phyloP scores from a whole-genome alignment of 2,329 filamentous ascomycete species.

The Mycocentrospora acerina region DNA sequence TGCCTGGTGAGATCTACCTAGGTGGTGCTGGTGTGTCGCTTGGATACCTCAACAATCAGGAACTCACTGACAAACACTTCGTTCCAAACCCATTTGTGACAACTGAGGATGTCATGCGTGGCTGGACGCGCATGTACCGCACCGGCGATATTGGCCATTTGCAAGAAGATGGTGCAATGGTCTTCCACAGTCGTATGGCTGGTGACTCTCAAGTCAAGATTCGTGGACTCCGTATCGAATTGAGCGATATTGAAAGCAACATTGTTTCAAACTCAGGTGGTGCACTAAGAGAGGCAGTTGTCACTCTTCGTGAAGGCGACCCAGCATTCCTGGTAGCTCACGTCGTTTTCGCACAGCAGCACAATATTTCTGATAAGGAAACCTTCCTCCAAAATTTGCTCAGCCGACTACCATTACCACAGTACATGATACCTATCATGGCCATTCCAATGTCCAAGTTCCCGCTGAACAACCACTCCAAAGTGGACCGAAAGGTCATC shows the following conservation, averaged over 20 bases:
- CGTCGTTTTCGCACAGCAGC: neutral
- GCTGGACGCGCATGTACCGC: slow-evolving; percentile 35
- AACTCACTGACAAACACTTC: slow-evolving; percentile 14
- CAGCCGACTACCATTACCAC: slow-evolving; percentile 34
- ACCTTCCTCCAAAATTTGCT: slow-evolving; percentile 15
- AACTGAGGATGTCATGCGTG: neutral
- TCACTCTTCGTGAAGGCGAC: slow-evolving; percentile 16
- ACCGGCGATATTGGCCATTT: slow-evolving; percentile 47
- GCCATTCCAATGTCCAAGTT: slow-evolving; percentile 6
- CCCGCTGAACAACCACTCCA: slow-evolving; percentile 9
- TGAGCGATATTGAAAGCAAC: slow-evolving; percentile 48
- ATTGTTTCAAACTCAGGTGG: slow-evolving; percentile 30
- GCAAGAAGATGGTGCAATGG: slow-evolving; percentile 35
- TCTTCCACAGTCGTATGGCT: slow-evolving; percentile 18
- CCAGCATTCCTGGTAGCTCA: slow-evolving; percentile 3
- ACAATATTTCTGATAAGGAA: no score
- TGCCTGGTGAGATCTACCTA: slow-evolving; percentile 46
- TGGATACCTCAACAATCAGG: slow-evolving; percentile 32
- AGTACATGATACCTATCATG: slow-evolving; percentile 26
- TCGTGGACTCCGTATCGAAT: slow-evolving; percentile 49
- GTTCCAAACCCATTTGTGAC: neutral
- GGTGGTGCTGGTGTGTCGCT: slow-evolving; percentile 38
- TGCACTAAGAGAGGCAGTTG: slow-evolving; percentile 27
- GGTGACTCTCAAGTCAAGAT: slow-evolving; percentile 51
- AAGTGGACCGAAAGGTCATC: slow-evolving; percentile 18